These are phyloP conservation scores for Ogataea pini DNA, from an alignment of 805 yeast species.

Conservation along the genomic window DNA sequence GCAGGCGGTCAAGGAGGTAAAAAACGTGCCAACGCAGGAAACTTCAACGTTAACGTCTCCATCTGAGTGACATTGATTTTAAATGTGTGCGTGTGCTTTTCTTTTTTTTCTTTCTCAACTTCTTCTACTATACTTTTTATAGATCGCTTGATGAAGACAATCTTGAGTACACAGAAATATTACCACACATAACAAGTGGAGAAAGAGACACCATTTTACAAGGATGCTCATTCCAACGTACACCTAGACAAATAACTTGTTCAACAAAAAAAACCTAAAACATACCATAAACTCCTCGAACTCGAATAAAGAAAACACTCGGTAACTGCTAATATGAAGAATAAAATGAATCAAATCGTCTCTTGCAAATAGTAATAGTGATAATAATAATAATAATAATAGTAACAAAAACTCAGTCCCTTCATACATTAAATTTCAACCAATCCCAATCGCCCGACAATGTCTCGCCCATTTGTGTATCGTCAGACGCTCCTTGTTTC, in stretches of 20 bases:
- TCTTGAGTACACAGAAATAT: too few species aligned
- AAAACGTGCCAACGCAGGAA: slow-evolving; percentile 8
- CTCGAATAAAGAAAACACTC: too few species aligned
- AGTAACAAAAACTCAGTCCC: not conserved
- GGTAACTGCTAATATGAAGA: not conserved
- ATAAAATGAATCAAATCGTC: not conserved
- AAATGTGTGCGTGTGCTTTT: not conserved
- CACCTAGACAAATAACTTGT: too few species aligned
- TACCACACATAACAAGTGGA: not conserved
- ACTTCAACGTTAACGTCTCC: slow-evolving; percentile 21
- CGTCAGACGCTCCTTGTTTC: slow-evolving; percentile 15
- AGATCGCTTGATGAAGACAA: not conserved
- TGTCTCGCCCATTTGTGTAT: slow-evolving; percentile 36
- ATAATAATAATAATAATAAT: not conserved
- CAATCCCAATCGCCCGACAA: slow-evolving; percentile 39
- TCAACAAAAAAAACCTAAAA: too few species aligned
- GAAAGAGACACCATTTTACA: not conserved
- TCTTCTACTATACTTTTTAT: not conserved
- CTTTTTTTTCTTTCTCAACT: not conserved
- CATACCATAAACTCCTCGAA: too few species aligned
- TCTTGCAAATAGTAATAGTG: not conserved
- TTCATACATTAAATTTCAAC: slow-evolving; percentile 36
- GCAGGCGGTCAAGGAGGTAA: slow-evolving; percentile 10
- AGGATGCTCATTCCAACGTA: too few species aligned
- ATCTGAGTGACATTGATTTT: slow-evolving; percentile 4